Evolutionary conservation across 2,329 filamentous ascomycete species (phyloP).

Genomic region (Truncatella angustata): DNA sequence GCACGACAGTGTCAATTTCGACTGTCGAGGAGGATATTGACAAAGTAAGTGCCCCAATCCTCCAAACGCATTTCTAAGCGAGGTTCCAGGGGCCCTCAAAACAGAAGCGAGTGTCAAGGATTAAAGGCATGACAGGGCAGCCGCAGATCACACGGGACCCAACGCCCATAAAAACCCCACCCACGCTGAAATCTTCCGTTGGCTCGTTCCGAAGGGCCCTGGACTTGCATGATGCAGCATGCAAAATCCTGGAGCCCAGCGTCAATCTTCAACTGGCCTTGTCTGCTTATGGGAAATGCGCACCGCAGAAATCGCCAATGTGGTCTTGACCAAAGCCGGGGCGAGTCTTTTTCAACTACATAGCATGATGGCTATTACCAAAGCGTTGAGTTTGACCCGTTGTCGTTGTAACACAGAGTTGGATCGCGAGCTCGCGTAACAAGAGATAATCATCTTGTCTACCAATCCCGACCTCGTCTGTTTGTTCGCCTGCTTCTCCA

Average conservation of each 20-base stretch:
- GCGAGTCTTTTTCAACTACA: neutral
- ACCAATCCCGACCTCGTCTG: too few relatives aligned
- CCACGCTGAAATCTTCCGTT: neutral
- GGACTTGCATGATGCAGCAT: neutral
- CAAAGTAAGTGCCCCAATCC: neutral
- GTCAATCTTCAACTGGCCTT: constrained; percentile 1
- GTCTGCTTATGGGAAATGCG: neutral
- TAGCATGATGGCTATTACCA: too few relatives aligned
- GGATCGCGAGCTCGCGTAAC: too few relatives aligned
- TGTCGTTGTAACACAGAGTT: too few relatives aligned
- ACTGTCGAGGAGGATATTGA: neutral
- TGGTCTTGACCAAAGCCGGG: neutral
- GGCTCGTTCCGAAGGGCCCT: constrained; percentile 1
- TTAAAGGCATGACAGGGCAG: neutral
- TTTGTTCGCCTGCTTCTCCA: too few relatives aligned
- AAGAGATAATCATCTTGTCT: too few relatives aligned
- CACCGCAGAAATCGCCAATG: neutral
- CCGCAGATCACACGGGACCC: constrained; percentile 4
- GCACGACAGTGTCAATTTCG: neutral
- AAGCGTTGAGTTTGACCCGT: too few relatives aligned
- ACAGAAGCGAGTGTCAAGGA: neutral
- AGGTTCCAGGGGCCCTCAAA: neutral
- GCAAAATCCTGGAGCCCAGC: neutral
- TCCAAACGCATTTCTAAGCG: neutral
- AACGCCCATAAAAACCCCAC: neutral